phyloP scores from a whole-genome alignment of 495 filamentous ascomycete genomes.

The Neurospora sp. region DNA sequence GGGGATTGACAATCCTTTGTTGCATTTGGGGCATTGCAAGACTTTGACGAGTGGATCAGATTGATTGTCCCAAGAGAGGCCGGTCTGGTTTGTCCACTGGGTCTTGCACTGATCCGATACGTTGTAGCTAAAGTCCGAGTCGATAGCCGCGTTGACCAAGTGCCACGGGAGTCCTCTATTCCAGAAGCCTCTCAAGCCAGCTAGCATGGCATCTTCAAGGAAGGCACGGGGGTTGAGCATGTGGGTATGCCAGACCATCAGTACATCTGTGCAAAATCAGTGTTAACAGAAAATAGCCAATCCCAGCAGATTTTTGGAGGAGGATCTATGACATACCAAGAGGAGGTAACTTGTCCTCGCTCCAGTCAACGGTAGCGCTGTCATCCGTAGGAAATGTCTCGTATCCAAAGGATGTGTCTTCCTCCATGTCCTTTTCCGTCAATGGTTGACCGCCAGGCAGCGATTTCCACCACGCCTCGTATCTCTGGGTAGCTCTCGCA shows the following conservation, averaged over 20 bases:
- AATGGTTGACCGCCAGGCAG: conserved; percentile 20
- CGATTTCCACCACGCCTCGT: conserved; percentile 58
- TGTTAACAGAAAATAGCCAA: too few relatives aligned
- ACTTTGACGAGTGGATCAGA: conserved; percentile 38
- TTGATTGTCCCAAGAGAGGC: conserved; percentile 48
- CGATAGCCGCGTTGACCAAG: conserved; percentile 52
- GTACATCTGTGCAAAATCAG: conserved; percentile 46
- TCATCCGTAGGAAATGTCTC: conserved; percentile 9
- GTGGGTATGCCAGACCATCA: conserved; percentile 87
- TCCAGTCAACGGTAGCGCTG: conserved; percentile 13
- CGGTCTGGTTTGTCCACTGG: conserved; percentile 42
- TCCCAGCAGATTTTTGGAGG: background rate
- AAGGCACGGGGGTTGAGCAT: conserved; percentile 74
- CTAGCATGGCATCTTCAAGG: conserved; percentile 66
- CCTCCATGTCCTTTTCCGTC: conserved; percentile 23
- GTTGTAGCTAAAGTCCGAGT: conserved; percentile 53
- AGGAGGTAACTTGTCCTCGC: conserved; percentile 26
- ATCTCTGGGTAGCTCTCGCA: conserved; percentile 62
- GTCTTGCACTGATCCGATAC: conserved; percentile 34
- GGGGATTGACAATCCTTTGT: conserved; percentile 29
- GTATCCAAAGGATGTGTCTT: conserved; percentile 9
- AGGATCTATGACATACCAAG: conserved; percentile 21
- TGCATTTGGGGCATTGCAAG: conserved; percentile 51
- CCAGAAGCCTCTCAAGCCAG: conserved; percentile 51
- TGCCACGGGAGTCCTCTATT: conserved; percentile 62